Evolutionary conservation across 352 stramenopile species (phyloP), one percentile per base, ranked within the genome.

Genomic region (Thalassiosira mediterranea): DNA sequence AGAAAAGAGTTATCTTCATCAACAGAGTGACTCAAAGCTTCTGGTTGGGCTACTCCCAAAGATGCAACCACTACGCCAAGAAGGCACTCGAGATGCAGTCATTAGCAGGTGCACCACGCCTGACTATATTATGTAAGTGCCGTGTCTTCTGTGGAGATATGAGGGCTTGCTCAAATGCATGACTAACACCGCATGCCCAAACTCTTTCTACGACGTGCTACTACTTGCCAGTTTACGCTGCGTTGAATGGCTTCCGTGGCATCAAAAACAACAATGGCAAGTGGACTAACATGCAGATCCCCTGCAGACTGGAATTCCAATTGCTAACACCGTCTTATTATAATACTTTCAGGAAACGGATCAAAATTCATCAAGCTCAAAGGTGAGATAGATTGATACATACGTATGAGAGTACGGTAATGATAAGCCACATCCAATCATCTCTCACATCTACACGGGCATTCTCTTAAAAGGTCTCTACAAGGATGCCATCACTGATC

Each of bases 11-110:
- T 19, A 53, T 65, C 56, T 46, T 56, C 37, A 42, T 57, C 13
- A 32, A 67, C n/a, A 28, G 40, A 42, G 28, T 25, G 8, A 7
- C 28, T 0, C 58, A 67, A 67, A 19, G 19, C 10, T 67, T 67
- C 37, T 67, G 40, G 58, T 19, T 67, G 15, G 58, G 58, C 3
- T 21, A 67, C 34, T 38, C 28, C 17, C 21, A 56, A 21, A n/a
- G 58, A 56, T 67, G 58, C 28, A 10, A 67, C 25, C 58, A 67
- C 25, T 67, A 56, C 42, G 11, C 25, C 11, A 52, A 67, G 58
- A 67, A 57, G 13, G 17, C 37, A 15, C 40, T 67, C 15, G 58
- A 46, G 37, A 29, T 32, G 38, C 11, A 13, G 10, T 31, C 10
- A 11, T 17, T 37, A 25, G 10, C 0, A 8, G n/a, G 21, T 0